Conservation (phyloP, 345 rosid genomes). For the Populus simonii region DNA sequence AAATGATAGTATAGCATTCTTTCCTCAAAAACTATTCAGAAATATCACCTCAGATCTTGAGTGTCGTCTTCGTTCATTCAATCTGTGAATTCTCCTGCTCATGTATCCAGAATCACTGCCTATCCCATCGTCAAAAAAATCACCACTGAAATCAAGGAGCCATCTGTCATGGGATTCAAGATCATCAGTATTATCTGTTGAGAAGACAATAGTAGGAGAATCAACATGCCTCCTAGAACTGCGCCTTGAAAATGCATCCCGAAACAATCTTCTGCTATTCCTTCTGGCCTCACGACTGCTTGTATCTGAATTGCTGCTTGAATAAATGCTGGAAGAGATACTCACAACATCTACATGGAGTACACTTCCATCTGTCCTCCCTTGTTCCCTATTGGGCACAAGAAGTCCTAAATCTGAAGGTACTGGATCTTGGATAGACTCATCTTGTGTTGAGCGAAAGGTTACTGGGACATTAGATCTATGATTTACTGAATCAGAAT, state of each 20-base stretch:
- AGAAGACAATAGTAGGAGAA: constrained; percentile 40
- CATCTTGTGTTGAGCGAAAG: constrained; percentile 27
- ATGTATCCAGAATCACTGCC: constrained; percentile 44
- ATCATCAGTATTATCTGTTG: constrained; percentile 42
- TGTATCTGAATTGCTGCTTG: constrained; percentile 38
- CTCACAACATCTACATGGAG: constrained; percentile 55
- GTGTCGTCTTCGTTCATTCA: constrained; percentile 45
- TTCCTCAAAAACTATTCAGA: not conserved
- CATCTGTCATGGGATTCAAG: constrained; percentile 46
- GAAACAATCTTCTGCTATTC: constrained; percentile 48
- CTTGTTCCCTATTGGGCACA: constrained; percentile 43
- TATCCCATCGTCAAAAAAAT: constrained; percentile 36
- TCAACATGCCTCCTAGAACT: constrained; percentile 43
- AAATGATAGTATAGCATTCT: not conserved
- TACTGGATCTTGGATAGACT: constrained; percentile 29
- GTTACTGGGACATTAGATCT: constrained; percentile 26
- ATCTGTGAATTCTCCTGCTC: constrained; percentile 47
- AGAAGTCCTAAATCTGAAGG: constrained; percentile 52
- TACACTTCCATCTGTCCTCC: constrained; percentile 36
- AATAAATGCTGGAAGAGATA: constrained; percentile 46
- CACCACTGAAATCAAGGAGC: constrained; percentile 51
- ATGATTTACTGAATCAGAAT: constrained; percentile 30
- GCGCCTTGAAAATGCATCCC: constrained; percentile 60
- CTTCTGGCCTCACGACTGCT: constrained; percentile 44
- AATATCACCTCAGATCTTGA: constrained; percentile 60